Evolutionary conservation across 2,329 filamentous ascomycete species (phyloP), one percentile per base, ranked within the genome.

Genomic region (Calonectria montana): DNA sequence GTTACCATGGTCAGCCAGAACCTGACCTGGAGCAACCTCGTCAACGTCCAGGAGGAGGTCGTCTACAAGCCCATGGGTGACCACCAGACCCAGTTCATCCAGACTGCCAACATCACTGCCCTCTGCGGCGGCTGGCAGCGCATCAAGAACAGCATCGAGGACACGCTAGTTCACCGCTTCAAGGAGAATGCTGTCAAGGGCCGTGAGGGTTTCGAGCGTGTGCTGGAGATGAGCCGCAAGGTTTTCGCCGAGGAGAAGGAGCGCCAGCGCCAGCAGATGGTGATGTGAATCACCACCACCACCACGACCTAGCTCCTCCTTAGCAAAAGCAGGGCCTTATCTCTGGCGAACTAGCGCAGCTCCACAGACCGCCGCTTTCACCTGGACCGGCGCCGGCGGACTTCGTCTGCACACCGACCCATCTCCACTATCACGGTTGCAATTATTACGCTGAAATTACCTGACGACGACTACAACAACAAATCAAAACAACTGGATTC

Each of bases 1-100:
- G 94, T 99, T 81, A 98, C 96, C 73, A 98, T 99, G 94, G 95
- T 96, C 83, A 97, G 94, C 76, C 94, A 95, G 82, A 99, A 99
- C 86, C 88, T 99, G 82, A 98, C 97, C 9, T 97, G 92, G 90
- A 93, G 92, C 74, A 97, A 98, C 80, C 90, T 99, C 66, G 88
- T 98, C 82, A 95, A 91, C 80, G 95, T 98, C 55, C 94, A 96
- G 83, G 97, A 99, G 87, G 98, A 96, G 21, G 96, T 98, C 74
- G 88, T 94, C 68, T 98, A 98, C 86, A 88, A 89, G 77, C 95
- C 95, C 0, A 79, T 87, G 55, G 80, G 82, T 65, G 80, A 83
- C 82, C 83, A 83, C 81, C 88, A 89, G 82, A 99, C 97, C 3
- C 89, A 93, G 74, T 98, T 99, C 81, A 88, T 91, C 59, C 97